These are phyloP conservation scores for Phlyctochytrium bullatum DNA, from an alignment of 192 early-diverging fungal genomes.

Conservation along the genomic window DNA sequence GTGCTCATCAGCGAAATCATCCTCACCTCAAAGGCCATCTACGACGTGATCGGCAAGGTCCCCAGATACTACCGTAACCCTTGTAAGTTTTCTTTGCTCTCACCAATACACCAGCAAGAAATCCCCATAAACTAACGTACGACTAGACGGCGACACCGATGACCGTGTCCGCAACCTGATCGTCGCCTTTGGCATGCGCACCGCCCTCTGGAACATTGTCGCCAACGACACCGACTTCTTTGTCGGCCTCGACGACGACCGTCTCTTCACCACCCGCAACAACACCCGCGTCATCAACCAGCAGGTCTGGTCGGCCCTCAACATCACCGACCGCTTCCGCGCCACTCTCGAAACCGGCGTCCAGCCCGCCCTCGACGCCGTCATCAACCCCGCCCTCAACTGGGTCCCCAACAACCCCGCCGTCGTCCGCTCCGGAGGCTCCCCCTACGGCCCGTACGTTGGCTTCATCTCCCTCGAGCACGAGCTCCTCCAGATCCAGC, in stretches of 20 bases:
- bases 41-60: slow-evolving; percentile 26
- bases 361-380: too few relatives aligned
- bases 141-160: slow-evolving; percentile 74
- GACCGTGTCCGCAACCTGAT: slow-evolving; percentile 68
- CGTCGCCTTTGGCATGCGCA: slow-evolving; percentile 49
- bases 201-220: slow-evolving; percentile 40
- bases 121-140: too few relatives aligned
- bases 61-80: slow-evolving; percentile 65
- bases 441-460: not conserved
- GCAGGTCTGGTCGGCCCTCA: too few relatives aligned
- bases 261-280: not conserved
- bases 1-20: slow-evolving; percentile 15
- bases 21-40: slow-evolving; percentile 16
- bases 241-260: not conserved
- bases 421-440: not conserved
- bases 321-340: too few relatives aligned
- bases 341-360: slow-evolving; percentile 2
- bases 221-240: slow-evolving; percentile 19
- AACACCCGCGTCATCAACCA: too few relatives aligned
- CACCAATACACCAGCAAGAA: too few relatives aligned
- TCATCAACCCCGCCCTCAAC: too few relatives aligned
- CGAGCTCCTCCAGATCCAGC: slow-evolving; percentile 6
- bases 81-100: too few relatives aligned
- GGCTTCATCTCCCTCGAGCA: slow-evolving; percentile 24
- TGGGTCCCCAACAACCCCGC: not conserved